Evolutionary conservation across 768 basidiomycete genomes (phyloP).

Genomic region (Xerocomellus amylosporus): DNA sequence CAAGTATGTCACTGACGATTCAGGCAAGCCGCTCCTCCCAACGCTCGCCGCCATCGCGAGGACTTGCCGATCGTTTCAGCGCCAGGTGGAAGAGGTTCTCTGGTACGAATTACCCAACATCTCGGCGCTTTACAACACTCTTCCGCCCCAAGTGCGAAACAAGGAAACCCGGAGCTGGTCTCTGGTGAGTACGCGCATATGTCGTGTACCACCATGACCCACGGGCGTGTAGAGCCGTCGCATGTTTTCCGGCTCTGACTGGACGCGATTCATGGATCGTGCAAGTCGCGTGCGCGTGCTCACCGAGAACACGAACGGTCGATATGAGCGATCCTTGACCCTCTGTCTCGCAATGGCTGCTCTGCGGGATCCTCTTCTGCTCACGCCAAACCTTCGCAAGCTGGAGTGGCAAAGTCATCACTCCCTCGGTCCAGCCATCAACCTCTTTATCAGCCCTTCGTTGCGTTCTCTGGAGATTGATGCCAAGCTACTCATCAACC

Average conservation of each 20-base stretch:
- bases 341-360: conserved; percentile 17
- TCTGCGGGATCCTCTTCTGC: conserved; percentile 15
- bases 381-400: conserved; percentile 24
- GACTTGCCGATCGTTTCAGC: conserved; percentile 23
- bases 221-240: conserved; percentile 16
- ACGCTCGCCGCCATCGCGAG: conserved; percentile 27
- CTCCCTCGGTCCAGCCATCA: conserved; percentile 5
- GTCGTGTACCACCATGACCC: not conserved
- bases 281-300: conserved; percentile 17
- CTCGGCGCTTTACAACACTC: conserved; percentile 13
- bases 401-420: conserved; percentile 15
- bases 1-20: conserved; percentile 14
- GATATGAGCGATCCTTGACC: not conserved
- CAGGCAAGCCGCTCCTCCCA: conserved; percentile 13
- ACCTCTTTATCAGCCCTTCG: conserved; percentile 22
- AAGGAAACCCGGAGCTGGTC: conserved; percentile 16
- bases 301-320: not conserved
- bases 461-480: conserved; percentile 24
- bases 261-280: conserved; percentile 19
- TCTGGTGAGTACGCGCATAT: conserved; percentile 12
- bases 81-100: conserved; percentile 21
- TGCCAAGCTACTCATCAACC: conserved; percentile 16
- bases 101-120: conserved; percentile 18
- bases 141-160: conserved; percentile 15
- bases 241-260: conserved; percentile 14